These are phyloP conservation scores for Arachis hypogaea DNA, from an alignment of 306 rosid genomes.

Conservation along the genomic window DNA sequence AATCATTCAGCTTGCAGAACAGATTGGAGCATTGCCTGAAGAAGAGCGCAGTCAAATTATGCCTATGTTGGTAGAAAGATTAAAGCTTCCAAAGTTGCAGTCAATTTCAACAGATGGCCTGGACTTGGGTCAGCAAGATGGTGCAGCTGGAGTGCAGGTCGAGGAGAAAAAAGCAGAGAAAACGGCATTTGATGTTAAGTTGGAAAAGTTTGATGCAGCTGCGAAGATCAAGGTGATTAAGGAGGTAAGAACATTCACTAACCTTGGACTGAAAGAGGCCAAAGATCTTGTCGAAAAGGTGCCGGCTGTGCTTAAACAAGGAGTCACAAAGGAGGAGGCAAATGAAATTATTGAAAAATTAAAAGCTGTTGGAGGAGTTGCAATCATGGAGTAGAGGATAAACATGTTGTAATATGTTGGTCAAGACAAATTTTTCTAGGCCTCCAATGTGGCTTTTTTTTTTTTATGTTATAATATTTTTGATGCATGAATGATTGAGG, in stretches of 20 bases:
- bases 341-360: conserved; percentile 51
- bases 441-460: background rate
- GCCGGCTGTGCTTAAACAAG: conserved; percentile 53
- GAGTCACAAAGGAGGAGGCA: conserved; percentile 60
- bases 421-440: conserved; percentile 29
- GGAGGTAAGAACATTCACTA: conserved; percentile 58
- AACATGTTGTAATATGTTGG: conserved; percentile 26
- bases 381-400: conserved; percentile 51
- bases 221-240: conserved; percentile 62
- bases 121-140: conserved; percentile 48
- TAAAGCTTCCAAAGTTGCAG: conserved; percentile 56
- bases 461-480: background rate
- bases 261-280: conserved; percentile 59
- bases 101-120: conserved; percentile 56
- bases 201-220: conserved; percentile 56
- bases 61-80: conserved; percentile 49
- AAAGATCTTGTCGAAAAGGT: conserved; percentile 62
- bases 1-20: conserved; percentile 50
- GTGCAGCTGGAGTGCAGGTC: conserved; percentile 40
- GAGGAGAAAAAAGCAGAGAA: conserved; percentile 60
- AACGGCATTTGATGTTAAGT: conserved; percentile 57
- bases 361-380: conserved; percentile 60
- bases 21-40: conserved; percentile 45
- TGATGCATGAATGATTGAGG: conserved; percentile 16
- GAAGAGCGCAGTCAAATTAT: conserved; percentile 53